Percentiles rank a stretch among this genome's conserved stretches.
Evolutionary conservation across 306 rosid genomes (phyloP).

Genomic region (Begonia fuchsioides): DNA sequence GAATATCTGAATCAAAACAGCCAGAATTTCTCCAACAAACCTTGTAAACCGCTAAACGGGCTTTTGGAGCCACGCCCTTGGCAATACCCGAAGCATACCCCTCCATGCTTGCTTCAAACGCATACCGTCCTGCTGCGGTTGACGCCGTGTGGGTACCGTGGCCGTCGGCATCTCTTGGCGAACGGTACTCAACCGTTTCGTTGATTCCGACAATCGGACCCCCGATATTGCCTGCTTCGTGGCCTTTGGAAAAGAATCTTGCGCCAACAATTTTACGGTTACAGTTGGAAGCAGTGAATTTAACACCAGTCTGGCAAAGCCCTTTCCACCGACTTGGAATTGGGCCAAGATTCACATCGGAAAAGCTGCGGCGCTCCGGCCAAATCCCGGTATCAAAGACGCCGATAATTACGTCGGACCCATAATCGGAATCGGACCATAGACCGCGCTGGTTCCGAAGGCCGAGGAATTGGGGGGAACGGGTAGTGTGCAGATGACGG

Average conservation of each 20-base stretch:
- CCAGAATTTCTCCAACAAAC: constrained; percentile 86
- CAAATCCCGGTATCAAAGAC: constrained; percentile 76
- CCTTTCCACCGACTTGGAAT: constrained; percentile 77
- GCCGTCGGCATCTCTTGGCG: constrained; percentile 88
- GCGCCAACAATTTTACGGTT: constrained; percentile 71
- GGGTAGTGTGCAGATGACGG: constrained; percentile 78
- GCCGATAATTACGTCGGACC: constrained; percentile 76
- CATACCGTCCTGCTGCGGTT: constrained; percentile 66
- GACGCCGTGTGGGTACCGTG: constrained; percentile 94
- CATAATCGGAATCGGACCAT: constrained; percentile 86
- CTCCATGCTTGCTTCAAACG: constrained; percentile 55
- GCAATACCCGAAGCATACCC: constrained; percentile 84
- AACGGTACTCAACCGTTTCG: constrained; percentile 58
- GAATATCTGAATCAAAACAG: constrained; percentile 76
- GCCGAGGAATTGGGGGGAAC: constrained; percentile 88
- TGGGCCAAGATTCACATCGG: constrained; percentile 57
- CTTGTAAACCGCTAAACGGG: constrained; percentile 65
- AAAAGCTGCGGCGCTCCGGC: constrained; percentile 77
- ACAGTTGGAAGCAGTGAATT: constrained; percentile 38
- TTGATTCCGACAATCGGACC: constrained; percentile 45
- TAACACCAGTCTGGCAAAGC: constrained; percentile 46
- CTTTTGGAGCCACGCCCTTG: constrained; percentile 80
- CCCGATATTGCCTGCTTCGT: constrained; percentile 31
- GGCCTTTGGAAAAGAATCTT: constrained; percentile 67
- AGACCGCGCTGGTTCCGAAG: constrained; percentile 81